Conservation (phyloP, 495 filamentous ascomycete genomes). For the Tuber umbilicatum region DNA sequence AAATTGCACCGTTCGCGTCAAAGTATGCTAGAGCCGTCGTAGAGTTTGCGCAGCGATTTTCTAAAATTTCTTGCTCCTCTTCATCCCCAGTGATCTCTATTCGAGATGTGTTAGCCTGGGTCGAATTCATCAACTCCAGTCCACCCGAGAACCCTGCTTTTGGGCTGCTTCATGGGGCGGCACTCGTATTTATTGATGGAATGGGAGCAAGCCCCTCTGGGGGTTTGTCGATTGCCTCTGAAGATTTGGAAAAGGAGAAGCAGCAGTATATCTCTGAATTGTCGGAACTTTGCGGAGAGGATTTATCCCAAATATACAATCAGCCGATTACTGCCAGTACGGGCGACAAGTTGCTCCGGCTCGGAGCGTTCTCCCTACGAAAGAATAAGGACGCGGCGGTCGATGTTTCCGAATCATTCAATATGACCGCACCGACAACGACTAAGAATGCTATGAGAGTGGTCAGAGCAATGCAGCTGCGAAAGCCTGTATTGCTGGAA, state of each 20-base stretch:
- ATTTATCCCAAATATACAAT: slow-evolving; percentile 59
- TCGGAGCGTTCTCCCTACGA: slow-evolving; percentile 68
- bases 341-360: slow-evolving; percentile 49
- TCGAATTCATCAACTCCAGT: slow-evolving; percentile 77
- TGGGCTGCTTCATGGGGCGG: slow-evolving; percentile 74
- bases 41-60: slow-evolving; percentile 88
- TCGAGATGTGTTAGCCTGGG: slow-evolving; percentile 85
- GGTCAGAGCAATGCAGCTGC: slow-evolving; percentile 76
- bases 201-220: slow-evolving; percentile 90
- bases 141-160: slow-evolving; percentile 49
- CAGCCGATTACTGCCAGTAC: slow-evolving; percentile 44
- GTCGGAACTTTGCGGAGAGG: slow-evolving; percentile 55
- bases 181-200: slow-evolving; percentile 92
- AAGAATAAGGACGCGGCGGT: slow-evolving; percentile 48
- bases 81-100: slow-evolving; percentile 64
- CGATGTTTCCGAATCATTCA: slow-evolving; percentile 55
- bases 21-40: slow-evolving; percentile 61
- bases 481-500: slow-evolving; percentile 87
- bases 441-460: slow-evolving; percentile 83
- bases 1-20: slow-evolving; percentile 51
- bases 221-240: slow-evolving; percentile 56
- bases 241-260: slow-evolving; percentile 53
- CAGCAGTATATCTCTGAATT: slow-evolving; percentile 66
- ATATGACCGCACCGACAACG: slow-evolving; percentile 81
- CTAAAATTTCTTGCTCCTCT: slow-evolving; percentile 56